Conservation (phyloP, 2,329 filamentous ascomycete species). For the Ceratocystis lukuohia region DNA sequence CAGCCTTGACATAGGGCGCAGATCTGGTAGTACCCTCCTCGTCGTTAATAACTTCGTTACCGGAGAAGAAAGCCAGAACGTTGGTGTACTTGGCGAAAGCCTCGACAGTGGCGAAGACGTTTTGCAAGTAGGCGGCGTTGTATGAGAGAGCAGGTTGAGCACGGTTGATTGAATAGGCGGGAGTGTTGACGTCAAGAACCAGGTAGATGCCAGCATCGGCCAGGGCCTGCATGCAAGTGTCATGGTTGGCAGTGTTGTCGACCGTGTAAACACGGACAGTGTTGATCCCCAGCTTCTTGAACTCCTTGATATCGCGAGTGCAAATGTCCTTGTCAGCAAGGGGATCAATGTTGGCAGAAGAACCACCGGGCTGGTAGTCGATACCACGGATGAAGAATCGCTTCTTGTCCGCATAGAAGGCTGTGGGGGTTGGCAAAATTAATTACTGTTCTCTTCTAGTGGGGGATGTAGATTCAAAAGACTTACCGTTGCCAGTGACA, state of each 20-base stretch:
- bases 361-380: conserved; percentile 51
- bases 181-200: conserved; percentile 82
- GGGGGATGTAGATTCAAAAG: background rate
- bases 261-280: conserved; percentile 85
- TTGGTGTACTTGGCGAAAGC: conserved; percentile 72
- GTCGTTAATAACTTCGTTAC: conserved; percentile 69
- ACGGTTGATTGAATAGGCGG: conserved; percentile 77
- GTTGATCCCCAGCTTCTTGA: conserved; percentile 79
- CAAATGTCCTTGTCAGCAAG: conserved; percentile 58
- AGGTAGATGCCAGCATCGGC: conserved; percentile 82
- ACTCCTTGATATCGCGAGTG: conserved; percentile 65
- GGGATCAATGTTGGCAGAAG: conserved; percentile 50
- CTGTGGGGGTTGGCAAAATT: conserved; percentile 25
- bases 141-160: conserved; percentile 55
- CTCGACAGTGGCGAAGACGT: conserved; percentile 78
- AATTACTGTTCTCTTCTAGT: background rate
- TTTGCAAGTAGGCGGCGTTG: conserved; percentile 72
- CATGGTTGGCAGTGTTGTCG: conserved; percentile 72
- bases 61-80: conserved; percentile 74
- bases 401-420: conserved; percentile 40
- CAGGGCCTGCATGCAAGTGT: conserved; percentile 70
- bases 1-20: conserved; percentile 65
- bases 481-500: conserved; percentile 43
- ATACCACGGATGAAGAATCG: conserved; percentile 49
- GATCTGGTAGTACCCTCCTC: conserved; percentile 46